Evolutionary conservation across 164 flowering plant genomes (phyloP).

Genomic region (Cinnamomum chago): DNA sequence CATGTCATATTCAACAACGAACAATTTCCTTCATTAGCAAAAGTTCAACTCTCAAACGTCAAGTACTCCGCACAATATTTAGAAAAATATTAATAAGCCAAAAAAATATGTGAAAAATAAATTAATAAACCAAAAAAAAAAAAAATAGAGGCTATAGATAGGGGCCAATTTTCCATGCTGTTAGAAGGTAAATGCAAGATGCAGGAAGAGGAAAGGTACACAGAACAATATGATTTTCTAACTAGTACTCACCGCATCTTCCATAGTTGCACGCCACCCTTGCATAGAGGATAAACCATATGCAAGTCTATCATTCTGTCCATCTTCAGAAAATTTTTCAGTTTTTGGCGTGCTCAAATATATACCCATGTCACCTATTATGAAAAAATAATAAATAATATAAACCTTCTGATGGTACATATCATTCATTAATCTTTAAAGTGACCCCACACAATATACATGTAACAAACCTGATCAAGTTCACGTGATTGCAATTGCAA

Average conservation of each 20-base stretch:
- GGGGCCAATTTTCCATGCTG: neutral
- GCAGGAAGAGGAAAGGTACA: neutral
- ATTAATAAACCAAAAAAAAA: no score
- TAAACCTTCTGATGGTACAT: neutral
- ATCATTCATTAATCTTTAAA: neutral
- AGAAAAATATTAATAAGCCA: no score
- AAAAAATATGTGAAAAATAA: neutral
- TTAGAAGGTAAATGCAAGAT: neutral
- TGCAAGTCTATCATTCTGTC: conserved; percentile 46
- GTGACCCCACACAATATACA: neutral
- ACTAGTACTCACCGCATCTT: conserved; percentile 71
- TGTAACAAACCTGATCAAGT: neutral
- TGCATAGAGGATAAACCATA: conserved; percentile 85
- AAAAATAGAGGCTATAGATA: neutral
- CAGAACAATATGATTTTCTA: neutral
- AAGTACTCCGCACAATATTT: no score
- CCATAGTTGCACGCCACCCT: conserved; percentile 88
- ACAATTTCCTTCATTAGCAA: no score
- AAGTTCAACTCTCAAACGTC: no score
- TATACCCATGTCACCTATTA: conserved; percentile 54
- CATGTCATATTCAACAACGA: no score
- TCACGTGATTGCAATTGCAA: neutral
- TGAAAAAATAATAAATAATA: neutral
- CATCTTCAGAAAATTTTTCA: conserved; percentile 75
- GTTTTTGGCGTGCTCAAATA: conserved; percentile 78